Evolutionary conservation across 1,284 basidiomycete genomes (phyloP), one percentile per base, ranked within the genome.

Genomic region (Exsudoporus floridanus): DNA sequence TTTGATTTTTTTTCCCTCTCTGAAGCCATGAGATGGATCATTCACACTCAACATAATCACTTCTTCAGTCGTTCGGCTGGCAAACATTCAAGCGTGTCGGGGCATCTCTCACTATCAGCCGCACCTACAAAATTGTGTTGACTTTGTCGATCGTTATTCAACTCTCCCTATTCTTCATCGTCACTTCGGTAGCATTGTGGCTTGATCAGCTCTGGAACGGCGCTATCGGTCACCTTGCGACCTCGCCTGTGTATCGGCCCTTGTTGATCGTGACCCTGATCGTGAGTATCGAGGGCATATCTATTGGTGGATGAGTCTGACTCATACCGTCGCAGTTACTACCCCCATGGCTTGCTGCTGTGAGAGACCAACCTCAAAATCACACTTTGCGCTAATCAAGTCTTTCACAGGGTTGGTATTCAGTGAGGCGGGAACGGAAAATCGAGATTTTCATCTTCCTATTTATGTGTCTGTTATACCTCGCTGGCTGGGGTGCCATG

Each of bases 31-130:
- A 35, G 21, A 8, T 12, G 18, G 44, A 41, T 18, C n/a, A n/a
- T n/a, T 38, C 44, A 7, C 7, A 41, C 36, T 30, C 41, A 28
- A 52, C 14, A 31, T 48, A 46, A 16, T 37, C 45, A 35, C 28
- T 5, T 28, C n/a, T 21, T 21, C 27, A 90, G 88, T 66, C 79
- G 27, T 91, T 88, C 63, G 86, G 88, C 40, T 90, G 87, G 88
- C 85, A 89, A 68, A 91, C 88, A 1, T 91, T 90, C 79, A 90
- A 90, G 67, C 84, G 88, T 53, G 82, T 91, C 49, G 88, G 88
- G 41, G 88, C 88, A n/a, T 88, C 83, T 7, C 73, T 82, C 56
- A 77, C 76, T 10, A 88, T 90, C 69, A 86, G 88, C 67, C 79
- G 83, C 39, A 68, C 87, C 52, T 91, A 91, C 74, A 86, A 82